Evolutionary conservation across 2,329 filamentous ascomycete species (phyloP).

Genomic region (Camptophora hylomeconis): DNA sequence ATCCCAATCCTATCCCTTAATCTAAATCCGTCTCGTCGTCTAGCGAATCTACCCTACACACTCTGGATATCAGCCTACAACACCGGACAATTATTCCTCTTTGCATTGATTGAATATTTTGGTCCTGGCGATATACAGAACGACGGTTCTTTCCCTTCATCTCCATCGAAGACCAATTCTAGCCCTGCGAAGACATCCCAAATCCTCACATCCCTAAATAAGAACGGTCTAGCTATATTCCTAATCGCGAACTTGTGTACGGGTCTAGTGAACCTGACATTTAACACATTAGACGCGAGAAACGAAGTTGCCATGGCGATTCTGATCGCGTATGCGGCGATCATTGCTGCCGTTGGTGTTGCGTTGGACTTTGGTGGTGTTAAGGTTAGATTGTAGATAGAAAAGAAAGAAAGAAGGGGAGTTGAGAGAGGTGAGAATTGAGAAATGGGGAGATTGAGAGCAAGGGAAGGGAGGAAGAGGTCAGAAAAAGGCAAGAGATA

Average conservation of each 20-base stretch:
- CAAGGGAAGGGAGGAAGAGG: too few species aligned
- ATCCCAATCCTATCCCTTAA: too few species aligned
- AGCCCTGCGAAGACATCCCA: conserved; percentile 21
- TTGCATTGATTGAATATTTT: conserved; percentile 62
- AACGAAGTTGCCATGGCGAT: conserved; percentile 57
- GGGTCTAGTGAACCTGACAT: conserved; percentile 72
- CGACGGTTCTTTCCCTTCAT: background rate
- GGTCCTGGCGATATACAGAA: conserved; percentile 1
- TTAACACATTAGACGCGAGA: conserved; percentile 65
- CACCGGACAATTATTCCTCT: conserved; percentile 64
- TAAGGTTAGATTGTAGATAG: too few species aligned
- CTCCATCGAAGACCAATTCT: conserved; percentile 46
- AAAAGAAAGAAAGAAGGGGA: too few species aligned
- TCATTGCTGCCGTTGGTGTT: conserved; percentile 52
- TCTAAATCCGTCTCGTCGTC: conserved; percentile 67
- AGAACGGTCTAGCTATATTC: conserved; percentile 77
- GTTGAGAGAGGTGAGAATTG: too few species aligned
- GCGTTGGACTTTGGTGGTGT: conserved; percentile 27
- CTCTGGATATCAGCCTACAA: conserved; percentile 92
- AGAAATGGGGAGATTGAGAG: too few species aligned
- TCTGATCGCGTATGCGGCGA: conserved; percentile 57
- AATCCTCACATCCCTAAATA: conserved; percentile 73
- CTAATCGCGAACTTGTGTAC: conserved; percentile 80
- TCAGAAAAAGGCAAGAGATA: too few species aligned
- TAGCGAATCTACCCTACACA: conserved; percentile 89